phyloP scores from a whole-genome alignment of 305 asterid genomes.

The Fraxinus platypoda region DNA sequence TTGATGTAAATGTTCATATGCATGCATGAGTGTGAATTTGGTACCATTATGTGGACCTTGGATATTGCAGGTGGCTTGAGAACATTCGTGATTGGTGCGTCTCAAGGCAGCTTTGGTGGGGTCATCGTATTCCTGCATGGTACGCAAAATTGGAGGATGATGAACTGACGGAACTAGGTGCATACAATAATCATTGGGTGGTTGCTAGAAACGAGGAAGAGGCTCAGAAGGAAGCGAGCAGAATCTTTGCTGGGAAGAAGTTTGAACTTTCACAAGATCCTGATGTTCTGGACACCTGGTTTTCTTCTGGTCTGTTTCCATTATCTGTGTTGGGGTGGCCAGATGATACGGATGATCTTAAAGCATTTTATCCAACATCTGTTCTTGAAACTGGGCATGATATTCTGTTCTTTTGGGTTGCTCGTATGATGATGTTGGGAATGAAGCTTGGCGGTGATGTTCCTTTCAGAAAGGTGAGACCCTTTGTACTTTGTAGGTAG shows the following conservation, averaged over 20 bases:
- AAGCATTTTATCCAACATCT: conserved; percentile 77
- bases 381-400: conserved; percentile 97
- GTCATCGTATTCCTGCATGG: conserved; percentile 96
- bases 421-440: conserved; percentile 98
- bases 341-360: conserved; percentile 73
- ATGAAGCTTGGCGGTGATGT: conserved; percentile 90
- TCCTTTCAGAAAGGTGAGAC: conserved; percentile 77
- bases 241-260: conserved; percentile 52
- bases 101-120: conserved; percentile 99
- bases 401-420: conserved; percentile 95
- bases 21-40: conserved; percentile 11
- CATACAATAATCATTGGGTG: conserved; percentile 69
- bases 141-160: conserved; percentile 71
- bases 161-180: conserved; percentile 66
- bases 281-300: conserved; percentile 97
- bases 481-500: neutral
- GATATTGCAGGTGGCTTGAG: conserved; percentile 83
- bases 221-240: conserved; percentile 63
- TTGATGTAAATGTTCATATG: neutral
- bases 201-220: conserved; percentile 76
- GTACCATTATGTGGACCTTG: conserved; percentile 9
- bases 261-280: conserved; percentile 78
- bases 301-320: conserved; percentile 92
- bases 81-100: conserved; percentile 97
- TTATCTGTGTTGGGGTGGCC: conserved; percentile 96